Evolutionary conservation across 179 eudicot species (phyloP).

Genomic region (Silene vulgaris): DNA sequence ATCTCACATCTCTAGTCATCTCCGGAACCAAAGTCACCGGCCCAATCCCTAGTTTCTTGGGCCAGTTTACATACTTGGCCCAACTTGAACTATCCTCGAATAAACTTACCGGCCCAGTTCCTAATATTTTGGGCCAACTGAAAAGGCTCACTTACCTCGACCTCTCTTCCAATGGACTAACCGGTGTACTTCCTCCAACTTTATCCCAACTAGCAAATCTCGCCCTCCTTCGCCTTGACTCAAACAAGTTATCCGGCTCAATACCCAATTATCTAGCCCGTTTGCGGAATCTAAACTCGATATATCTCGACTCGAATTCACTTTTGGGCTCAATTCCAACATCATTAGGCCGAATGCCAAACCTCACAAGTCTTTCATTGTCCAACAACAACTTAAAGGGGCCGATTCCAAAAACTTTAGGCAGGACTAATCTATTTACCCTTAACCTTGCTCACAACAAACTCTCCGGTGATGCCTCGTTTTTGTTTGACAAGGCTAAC

Average conservation of each 20-base stretch:
- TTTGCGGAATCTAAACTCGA: background rate
- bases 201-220: conserved; percentile 9
- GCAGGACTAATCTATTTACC: background rate
- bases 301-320: conserved; percentile 5
- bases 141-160: background rate
- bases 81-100: conserved; percentile 11
- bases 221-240: background rate
- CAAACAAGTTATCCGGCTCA: conserved; percentile 19
- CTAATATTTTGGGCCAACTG: conserved; percentile 4
- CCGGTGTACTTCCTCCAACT: conserved; percentile 12
- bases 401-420: conserved; percentile 17
- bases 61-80: conserved; percentile 11
- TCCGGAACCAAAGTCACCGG: conserved; percentile 11
- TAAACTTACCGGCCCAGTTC: conserved; percentile 11
- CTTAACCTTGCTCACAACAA: conserved; percentile 10
- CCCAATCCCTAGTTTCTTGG: conserved; percentile 20
- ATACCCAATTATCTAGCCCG: conserved; percentile 13
- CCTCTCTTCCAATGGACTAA: conserved; percentile 16
- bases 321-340: conserved; percentile 16
- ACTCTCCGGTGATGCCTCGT: conserved; percentile 24
- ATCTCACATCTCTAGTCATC: background rate
- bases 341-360: conserved; percentile 12
- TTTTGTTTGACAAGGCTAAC: conserved; percentile 24
- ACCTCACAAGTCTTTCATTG: background rate
- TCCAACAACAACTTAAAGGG: conserved; percentile 16